phyloP scores from a whole-genome alignment of 2,329 filamentous ascomycete genomes.

The Exophiala calicioides region DNA sequence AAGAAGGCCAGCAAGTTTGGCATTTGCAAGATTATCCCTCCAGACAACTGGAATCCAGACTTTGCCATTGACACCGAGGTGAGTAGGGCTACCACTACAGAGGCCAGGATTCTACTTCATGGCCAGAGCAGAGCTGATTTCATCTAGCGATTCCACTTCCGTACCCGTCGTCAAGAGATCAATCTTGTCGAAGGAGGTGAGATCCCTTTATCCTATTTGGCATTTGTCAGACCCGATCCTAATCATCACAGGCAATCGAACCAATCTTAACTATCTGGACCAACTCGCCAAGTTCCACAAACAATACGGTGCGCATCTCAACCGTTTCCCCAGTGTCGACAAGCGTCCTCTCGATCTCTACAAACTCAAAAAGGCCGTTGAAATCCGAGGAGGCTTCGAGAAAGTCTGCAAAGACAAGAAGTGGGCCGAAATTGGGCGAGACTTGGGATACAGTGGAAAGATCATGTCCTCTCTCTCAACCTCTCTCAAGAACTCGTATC shows the following conservation, averaged over 20 bases:
- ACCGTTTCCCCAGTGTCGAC: conserved; percentile 92
- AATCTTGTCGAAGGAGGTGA: conserved; percentile 98
- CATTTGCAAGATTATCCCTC: conserved; percentile 93
- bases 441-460: conserved; percentile 96
- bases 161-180: conserved; percentile 91
- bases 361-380: conserved; percentile 94
- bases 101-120: neutral
- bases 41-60: conserved; percentile 87
- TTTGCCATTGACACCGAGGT: conserved; percentile 98
- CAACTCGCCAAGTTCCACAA: conserved; percentile 95
- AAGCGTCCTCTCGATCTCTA: conserved; percentile 96
- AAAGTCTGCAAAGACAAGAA: conserved; percentile 96
- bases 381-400: conserved; percentile 90
- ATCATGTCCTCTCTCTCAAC: conserved; percentile 99
- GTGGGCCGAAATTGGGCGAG: conserved; percentile 97
- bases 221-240: neutral
- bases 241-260: conserved; percentile 72
- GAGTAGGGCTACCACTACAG: conserved; percentile 36
- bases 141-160: conserved; percentile 86
- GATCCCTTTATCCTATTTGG: conserved; percentile 40
- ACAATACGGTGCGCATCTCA: conserved; percentile 90
- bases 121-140: conserved; percentile 5
- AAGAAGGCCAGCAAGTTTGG: conserved; percentile 85
- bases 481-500: conserved; percentile 96
- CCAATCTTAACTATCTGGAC: conserved; percentile 94